These are phyloP conservation scores for Chytriomyces confervae DNA, from an alignment of 192 early-diverging fungal genomes.

Conservation along the genomic window DNA sequence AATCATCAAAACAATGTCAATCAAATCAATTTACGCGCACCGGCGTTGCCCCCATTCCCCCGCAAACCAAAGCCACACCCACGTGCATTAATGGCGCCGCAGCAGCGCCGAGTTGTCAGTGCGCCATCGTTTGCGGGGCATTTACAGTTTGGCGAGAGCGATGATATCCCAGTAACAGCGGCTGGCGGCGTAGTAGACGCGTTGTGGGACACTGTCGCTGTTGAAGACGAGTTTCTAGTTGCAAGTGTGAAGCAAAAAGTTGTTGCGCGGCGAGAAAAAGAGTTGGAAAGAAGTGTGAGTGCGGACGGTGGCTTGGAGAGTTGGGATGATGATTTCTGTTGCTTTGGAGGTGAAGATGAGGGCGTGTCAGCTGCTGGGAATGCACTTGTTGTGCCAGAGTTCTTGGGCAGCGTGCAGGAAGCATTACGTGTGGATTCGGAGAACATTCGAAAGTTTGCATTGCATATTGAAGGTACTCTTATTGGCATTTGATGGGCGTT, in stretches of 20 bases:
- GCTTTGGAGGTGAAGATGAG: slow-evolving; percentile 14
- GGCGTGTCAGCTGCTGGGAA: not conserved
- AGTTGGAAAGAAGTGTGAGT: slow-evolving; percentile 33
- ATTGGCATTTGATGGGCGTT: not conserved
- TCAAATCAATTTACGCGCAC: not conserved
- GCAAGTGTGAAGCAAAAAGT: slow-evolving; percentile 33
- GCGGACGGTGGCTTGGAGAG: slow-evolving; percentile 41
- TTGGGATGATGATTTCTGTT: slow-evolving; percentile 53
- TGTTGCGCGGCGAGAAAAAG: slow-evolving; percentile 26
- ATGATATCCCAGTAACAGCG: slow-evolving; percentile 7
- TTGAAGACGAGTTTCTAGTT: slow-evolving; percentile 25
- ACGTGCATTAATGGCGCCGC: not conserved
- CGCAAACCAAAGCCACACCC: slow-evolving; percentile 15
- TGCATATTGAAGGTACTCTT: slow-evolving; percentile 49
- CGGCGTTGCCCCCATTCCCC: slow-evolving; percentile 15
- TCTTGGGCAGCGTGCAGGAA: slow-evolving; percentile 34
- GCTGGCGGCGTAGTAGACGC: slow-evolving; percentile 34
- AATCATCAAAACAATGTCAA: no score
- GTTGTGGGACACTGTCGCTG: slow-evolving; percentile 11
- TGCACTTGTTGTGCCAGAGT: slow-evolving; percentile 36
- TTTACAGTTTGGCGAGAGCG: slow-evolving; percentile 31
- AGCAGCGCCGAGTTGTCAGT: slow-evolving; percentile 27
- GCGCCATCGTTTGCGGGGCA: slow-evolving; percentile 36
- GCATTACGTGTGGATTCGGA: slow-evolving; percentile 38
- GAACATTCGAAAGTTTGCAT: slow-evolving; percentile 46